Evolutionary conservation across 129 eudicot genomes (phyloP).

Genomic region (Flaveria sonorensis): DNA sequence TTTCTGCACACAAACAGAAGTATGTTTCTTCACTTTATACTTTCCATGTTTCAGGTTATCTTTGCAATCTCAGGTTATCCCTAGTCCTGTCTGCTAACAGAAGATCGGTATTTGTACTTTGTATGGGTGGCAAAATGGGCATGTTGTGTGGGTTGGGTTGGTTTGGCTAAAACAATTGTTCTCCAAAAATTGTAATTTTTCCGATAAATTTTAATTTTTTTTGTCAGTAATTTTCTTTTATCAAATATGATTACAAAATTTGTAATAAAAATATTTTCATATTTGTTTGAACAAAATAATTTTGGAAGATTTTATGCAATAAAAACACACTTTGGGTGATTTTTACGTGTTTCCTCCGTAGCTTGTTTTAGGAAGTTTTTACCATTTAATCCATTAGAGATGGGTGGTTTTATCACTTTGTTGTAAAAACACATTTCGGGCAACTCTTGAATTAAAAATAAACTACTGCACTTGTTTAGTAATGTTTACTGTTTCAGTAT

Average conservation of each 20-base stretch:
- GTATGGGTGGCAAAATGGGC: background rate
- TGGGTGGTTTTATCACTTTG: background rate
- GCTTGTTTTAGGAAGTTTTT: background rate
- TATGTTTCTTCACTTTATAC: slow-evolving; percentile 28
- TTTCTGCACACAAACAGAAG: slow-evolving; percentile 53
- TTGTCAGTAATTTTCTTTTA: background rate
- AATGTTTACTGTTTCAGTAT: slow-evolving; percentile 47
- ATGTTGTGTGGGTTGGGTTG: background rate
- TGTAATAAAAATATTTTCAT: background rate
- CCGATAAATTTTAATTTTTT: background rate
- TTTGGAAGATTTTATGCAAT: background rate
- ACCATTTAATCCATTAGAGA: background rate
- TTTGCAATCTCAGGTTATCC: background rate
- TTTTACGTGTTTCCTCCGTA: background rate
- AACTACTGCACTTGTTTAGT: background rate
- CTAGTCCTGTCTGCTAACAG: background rate
- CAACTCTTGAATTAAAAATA: background rate
- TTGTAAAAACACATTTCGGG: background rate
- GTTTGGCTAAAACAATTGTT: too few species aligned
- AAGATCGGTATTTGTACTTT: background rate
- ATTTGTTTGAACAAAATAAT: background rate
- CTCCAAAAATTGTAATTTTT: background rate
- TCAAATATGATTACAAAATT: background rate
- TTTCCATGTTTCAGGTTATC: background rate
- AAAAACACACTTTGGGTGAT: background rate